A percentile compares a stretch with the other conserved stretches of the same genome.
phyloP scores from a whole-genome alignment of 371 early-diverging fungal species.

The Parasitella parasitica region DNA sequence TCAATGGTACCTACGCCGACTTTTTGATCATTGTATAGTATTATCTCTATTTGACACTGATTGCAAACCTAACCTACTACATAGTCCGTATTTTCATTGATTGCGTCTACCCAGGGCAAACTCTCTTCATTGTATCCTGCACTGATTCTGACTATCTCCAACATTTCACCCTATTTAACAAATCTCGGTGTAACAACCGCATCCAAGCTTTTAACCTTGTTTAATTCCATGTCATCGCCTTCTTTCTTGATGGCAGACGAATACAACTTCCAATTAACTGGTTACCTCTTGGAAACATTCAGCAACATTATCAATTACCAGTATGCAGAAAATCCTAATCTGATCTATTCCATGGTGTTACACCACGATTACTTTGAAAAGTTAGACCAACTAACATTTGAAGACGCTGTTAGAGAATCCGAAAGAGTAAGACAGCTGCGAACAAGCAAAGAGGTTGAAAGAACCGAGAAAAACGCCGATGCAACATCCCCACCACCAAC shows the following conservation, averaged over 20 bases:
- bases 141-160: constrained; percentile 72
- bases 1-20: constrained; percentile 81
- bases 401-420: constrained; percentile 59
- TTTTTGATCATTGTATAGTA: constrained; percentile 69
- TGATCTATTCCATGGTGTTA: constrained; percentile 79
- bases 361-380: constrained; percentile 65
- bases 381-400: constrained; percentile 62
- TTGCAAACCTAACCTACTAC: background rate
- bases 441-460: constrained; percentile 14
- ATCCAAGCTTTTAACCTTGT: constrained; percentile 72
- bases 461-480: background rate
- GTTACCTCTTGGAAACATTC: constrained; percentile 73
- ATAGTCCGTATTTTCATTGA: constrained; percentile 71
- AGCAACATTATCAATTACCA: constrained; percentile 85
- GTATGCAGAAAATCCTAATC: constrained; percentile 67
- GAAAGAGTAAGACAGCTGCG: constrained; percentile 50
- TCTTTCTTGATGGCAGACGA: constrained; percentile 80
- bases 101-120: constrained; percentile 72
- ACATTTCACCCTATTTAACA: constrained; percentile 80
- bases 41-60: background rate
- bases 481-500: background rate
- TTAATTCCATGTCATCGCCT: constrained; percentile 76
- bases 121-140: constrained; percentile 75
- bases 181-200: constrained; percentile 70
- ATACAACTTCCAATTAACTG: constrained; percentile 68